A percentile compares a stretch with the other conserved stretches of the same genome.
These are phyloP conservation scores for Mycena indigotica DNA, from an alignment of 768 basidiomycete species.

Conservation along the genomic window DNA sequence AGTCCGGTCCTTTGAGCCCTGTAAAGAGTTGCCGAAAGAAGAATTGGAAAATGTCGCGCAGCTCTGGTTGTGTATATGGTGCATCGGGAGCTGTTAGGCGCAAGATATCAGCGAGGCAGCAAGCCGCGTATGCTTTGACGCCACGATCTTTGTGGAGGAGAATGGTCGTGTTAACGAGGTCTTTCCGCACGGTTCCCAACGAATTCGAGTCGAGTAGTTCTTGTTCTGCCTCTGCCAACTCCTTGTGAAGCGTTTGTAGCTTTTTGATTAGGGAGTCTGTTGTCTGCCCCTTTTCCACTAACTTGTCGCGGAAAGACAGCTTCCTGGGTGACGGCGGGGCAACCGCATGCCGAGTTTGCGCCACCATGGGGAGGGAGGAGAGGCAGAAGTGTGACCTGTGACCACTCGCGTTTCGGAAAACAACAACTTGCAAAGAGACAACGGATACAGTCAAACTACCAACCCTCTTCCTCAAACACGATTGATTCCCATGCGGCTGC, in stretches of 20 bases:
- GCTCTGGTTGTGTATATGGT: constrained; percentile 85
- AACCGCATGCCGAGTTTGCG: constrained; percentile 66
- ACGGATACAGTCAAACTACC: constrained; percentile 22
- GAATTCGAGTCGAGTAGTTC: constrained; percentile 78
- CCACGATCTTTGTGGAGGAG: constrained; percentile 94
- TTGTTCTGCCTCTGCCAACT: constrained; percentile 85
- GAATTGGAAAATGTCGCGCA: constrained; percentile 96
- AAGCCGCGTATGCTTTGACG: constrained; percentile 92
- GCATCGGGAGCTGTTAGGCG: constrained; percentile 95
- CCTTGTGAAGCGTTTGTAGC: constrained; percentile 73
- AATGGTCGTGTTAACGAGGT: constrained; percentile 77
- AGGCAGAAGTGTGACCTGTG: constrained; percentile 7
- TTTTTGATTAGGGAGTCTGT: constrained; percentile 87
- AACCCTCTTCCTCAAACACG: constrained; percentile 20
- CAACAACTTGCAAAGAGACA: not conserved
- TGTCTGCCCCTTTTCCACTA: constrained; percentile 72
- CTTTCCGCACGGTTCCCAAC: constrained; percentile 68
- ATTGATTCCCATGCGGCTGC: constrained; percentile 23
- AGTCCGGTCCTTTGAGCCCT: constrained; percentile 74
- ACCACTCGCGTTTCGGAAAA: constrained; percentile 1
- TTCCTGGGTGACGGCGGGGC: constrained; percentile 53
- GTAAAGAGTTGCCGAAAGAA: constrained; percentile 84
- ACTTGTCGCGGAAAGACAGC: constrained; percentile 79
- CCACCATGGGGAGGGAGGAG: constrained; percentile 55
- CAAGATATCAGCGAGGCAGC: constrained; percentile 93